A percentile compares a stretch with the other conserved stretches of the same genome.
Evolutionary conservation across 768 basidiomycete species (phyloP).

Genomic region (Kockovaella imperatae): DNA sequence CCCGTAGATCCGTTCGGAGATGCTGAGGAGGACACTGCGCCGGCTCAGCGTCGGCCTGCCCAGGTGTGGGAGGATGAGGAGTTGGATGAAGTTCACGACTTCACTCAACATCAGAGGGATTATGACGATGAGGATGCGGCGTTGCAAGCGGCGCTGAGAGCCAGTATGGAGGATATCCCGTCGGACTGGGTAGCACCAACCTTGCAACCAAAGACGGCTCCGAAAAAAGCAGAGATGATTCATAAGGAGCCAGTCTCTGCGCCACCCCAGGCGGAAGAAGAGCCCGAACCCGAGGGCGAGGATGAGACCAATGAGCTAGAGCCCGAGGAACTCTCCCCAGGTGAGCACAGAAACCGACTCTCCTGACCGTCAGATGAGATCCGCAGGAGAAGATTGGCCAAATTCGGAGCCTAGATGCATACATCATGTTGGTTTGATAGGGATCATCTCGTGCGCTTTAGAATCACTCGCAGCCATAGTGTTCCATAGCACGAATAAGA

Average conservation of each 20-base stretch:
- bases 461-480: slow-evolving; percentile 41
- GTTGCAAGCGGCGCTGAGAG: slow-evolving; percentile 76
- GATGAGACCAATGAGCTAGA: slow-evolving; percentile 45
- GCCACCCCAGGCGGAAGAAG: no score
- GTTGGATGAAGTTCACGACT: slow-evolving; percentile 18
- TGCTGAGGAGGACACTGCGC: background rate
- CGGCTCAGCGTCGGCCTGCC: slow-evolving; percentile 8
- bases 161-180: slow-evolving; percentile 64
- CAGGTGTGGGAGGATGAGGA: slow-evolving; percentile 11
- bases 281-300: slow-evolving; percentile 12
- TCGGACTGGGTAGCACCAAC: slow-evolving; percentile 48
- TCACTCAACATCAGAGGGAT: slow-evolving; percentile 21
- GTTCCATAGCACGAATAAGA: slow-evolving; percentile 41
- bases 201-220: slow-evolving; percentile 9
- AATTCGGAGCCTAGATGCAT: background rate
- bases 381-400: slow-evolving; percentile 24
- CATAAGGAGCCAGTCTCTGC: background rate
- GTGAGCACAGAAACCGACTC: slow-evolving; percentile 40
- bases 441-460: slow-evolving; percentile 12
- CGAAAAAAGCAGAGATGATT: background rate
- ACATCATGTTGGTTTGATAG: slow-evolving; percentile 22
- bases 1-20: slow-evolving; percentile 5
- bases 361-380: slow-evolving; percentile 24
- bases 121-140: slow-evolving; percentile 78
- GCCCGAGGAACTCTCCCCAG: slow-evolving; percentile 64